A percentile compares a stretch with the other conserved stretches of the same genome.
Evolutionary conservation across 805 yeast species (phyloP).

Genomic region (Kazachstania psychrophila): DNA sequence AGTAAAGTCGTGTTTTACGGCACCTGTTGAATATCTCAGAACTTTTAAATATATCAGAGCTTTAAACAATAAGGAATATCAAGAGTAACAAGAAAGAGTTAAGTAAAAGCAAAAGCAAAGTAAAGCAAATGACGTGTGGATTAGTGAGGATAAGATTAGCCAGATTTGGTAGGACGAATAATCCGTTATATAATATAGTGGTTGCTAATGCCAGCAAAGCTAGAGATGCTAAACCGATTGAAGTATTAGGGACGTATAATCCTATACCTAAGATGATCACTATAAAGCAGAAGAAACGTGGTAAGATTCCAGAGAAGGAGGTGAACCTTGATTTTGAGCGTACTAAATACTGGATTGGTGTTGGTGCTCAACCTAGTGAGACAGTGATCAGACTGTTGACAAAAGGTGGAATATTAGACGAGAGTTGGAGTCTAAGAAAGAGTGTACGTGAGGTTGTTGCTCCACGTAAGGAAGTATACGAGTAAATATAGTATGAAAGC

Average conservation of each 20-base stretch:
- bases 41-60: too few relatives aligned
- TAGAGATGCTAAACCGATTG: constrained; percentile 83
- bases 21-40: too few relatives aligned
- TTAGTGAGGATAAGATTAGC: constrained; percentile 83
- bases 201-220: constrained; percentile 70
- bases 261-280: constrained; percentile 69
- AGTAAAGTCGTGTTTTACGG: neutral
- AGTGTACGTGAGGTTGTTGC: constrained; percentile 14
- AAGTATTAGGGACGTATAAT: constrained; percentile 88
- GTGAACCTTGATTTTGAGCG: constrained; percentile 78
- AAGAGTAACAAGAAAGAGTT: too few relatives aligned
- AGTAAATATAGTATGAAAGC: constrained; percentile 7
- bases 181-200: constrained; percentile 86
- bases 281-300: constrained; percentile 43
- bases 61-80: too few relatives aligned
- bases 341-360: constrained; percentile 93
- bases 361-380: constrained; percentile 90
- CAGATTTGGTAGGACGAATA: constrained; percentile 81
- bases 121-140: constrained; percentile 40
- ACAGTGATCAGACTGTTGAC: constrained; percentile 67
- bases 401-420: constrained; percentile 53
- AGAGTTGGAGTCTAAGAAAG: constrained; percentile 22
- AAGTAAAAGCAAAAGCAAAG: too few relatives aligned
- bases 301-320: constrained; percentile 61
- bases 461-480: constrained; percentile 20